Conservation (phyloP, 129 eudicot genomes). For the Tanacetum coccineum region DNA sequence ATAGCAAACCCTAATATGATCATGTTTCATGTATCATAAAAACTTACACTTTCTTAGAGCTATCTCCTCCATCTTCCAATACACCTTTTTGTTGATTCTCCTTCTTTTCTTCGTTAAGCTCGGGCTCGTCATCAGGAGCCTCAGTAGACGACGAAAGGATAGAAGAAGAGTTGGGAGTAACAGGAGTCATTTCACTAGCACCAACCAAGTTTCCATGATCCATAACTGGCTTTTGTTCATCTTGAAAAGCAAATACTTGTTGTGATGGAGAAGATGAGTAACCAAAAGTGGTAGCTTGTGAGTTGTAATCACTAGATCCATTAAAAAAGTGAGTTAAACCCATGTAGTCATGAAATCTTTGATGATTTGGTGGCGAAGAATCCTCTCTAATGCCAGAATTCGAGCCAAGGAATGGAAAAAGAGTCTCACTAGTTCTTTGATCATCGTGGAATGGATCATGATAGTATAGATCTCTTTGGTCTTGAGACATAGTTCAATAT, state of each 20-base stretch:
- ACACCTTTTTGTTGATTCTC: slow-evolving; percentile 34
- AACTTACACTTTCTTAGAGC: slow-evolving; percentile 76
- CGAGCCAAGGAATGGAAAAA: slow-evolving; percentile 34
- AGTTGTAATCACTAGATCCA: slow-evolving; percentile 42
- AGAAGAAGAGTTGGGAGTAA: slow-evolving; percentile 81
- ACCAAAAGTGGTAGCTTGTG: slow-evolving; percentile 45
- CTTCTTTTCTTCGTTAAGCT: slow-evolving; percentile 34
- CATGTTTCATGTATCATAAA: neutral
- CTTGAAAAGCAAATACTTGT: slow-evolving; percentile 26
- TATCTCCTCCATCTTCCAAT: slow-evolving; percentile 51
- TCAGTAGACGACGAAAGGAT: slow-evolving; percentile 67
- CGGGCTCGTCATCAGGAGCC: slow-evolving; percentile 54
- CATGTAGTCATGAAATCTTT: slow-evolving; percentile 44
- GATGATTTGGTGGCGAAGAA: slow-evolving; percentile 34
- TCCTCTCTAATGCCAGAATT: slow-evolving; percentile 20
- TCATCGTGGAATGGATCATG: slow-evolving; percentile 51
- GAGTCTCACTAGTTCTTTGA: slow-evolving; percentile 26
- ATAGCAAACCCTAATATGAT: slow-evolving; percentile 15
- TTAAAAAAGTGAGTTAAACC: slow-evolving; percentile 47
- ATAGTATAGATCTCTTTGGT: slow-evolving; percentile 54
- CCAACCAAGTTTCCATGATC: slow-evolving; percentile 26
- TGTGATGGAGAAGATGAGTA: slow-evolving; percentile 43
- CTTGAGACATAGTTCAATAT: slow-evolving; percentile 58
- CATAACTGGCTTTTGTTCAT: slow-evolving; percentile 31
- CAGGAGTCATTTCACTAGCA: slow-evolving; percentile 39